phyloP scores from a whole-genome alignment of 768 basidiomycete species.

The Boletus sensibilis region DNA sequence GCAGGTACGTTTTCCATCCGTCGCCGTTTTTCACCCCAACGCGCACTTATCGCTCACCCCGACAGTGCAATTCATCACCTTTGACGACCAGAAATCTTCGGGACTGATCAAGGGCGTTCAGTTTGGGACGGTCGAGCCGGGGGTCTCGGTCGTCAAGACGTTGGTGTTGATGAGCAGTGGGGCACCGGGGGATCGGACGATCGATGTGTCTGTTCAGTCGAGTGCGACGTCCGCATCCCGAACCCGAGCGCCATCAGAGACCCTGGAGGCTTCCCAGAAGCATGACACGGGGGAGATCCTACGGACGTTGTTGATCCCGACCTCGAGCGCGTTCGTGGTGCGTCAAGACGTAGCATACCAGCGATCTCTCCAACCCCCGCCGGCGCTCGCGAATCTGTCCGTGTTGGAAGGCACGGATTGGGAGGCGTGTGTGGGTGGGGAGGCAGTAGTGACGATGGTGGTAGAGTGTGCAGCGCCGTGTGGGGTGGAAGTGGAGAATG shows the following conservation, averaged over 20 bases:
- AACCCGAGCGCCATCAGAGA: neutral
- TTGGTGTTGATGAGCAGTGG: slow-evolving; percentile 63
- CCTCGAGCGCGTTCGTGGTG: slow-evolving; percentile 58
- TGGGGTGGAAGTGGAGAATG: slow-evolving; percentile 49
- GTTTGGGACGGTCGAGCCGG: slow-evolving; percentile 63
- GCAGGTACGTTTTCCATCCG: slow-evolving; percentile 47
- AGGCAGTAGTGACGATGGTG: slow-evolving; percentile 54
- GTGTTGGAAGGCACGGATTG: slow-evolving; percentile 50
- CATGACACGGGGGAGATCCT: slow-evolving; percentile 52
- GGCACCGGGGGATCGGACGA: slow-evolving; percentile 62
- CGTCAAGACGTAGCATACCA: slow-evolving; percentile 55
- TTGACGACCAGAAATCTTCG: slow-evolving; percentile 64
- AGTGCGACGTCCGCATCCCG: slow-evolving; percentile 26
- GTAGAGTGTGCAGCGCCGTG: slow-evolving; percentile 58
- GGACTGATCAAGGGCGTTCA: slow-evolving; percentile 71
- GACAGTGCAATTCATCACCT: slow-evolving; percentile 57
- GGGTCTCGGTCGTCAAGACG: slow-evolving; percentile 56
- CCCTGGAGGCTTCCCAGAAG: slow-evolving; percentile 15
- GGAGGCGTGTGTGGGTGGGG: slow-evolving; percentile 51
- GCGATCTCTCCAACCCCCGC: slow-evolving; percentile 40
- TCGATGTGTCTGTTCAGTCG: slow-evolving; percentile 83
- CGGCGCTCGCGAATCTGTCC: slow-evolving; percentile 51
- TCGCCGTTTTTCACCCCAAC: neutral
- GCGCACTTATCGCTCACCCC: no score
- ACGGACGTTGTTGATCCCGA: slow-evolving; percentile 64